These are phyloP conservation scores for Acanthamoeba sp. DNA, from an alignment of 208 protist species.

Conservation along the genomic window DNA sequence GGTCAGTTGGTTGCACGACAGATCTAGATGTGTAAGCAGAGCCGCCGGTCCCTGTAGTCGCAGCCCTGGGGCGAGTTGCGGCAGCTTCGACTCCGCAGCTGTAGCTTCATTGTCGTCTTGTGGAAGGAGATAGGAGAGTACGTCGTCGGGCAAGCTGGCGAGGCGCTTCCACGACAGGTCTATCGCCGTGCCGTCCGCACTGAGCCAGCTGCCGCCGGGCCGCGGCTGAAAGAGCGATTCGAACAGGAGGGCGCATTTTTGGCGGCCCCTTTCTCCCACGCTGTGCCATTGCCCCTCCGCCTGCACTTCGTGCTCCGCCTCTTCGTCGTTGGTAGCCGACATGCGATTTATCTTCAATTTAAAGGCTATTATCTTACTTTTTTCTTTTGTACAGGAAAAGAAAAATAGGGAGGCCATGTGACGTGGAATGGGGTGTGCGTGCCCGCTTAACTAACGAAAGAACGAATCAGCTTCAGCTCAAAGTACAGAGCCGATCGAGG, in stretches of 20 bases:
- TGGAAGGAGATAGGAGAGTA: background rate
- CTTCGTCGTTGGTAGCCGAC: background rate
- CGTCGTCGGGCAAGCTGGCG: background rate
- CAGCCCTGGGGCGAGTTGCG: too few relatives aligned
- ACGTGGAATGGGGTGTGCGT: background rate
- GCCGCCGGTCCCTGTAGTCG: background rate
- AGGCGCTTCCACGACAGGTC: background rate
- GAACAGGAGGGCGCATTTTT: background rate
- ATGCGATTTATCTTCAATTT: too few relatives aligned
- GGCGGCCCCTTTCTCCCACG: background rate
- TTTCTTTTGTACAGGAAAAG: too few relatives aligned
- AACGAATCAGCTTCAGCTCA: too few relatives aligned
- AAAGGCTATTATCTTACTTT: too few relatives aligned
- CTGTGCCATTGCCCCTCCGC: background rate
- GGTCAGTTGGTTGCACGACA: conserved; percentile 18
- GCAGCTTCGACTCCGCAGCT: too few relatives aligned
- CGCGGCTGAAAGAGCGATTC: background rate
- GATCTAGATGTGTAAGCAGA: background rate
- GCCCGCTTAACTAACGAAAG: background rate
- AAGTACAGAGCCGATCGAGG: background rate
- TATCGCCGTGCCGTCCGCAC: background rate
- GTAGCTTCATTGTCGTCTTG: background rate
- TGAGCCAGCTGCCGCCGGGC: background rate
- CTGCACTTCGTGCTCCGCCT: background rate
- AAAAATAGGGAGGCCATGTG: background rate